Evolutionary conservation across 2,329 filamentous ascomycete species (phyloP).

Genomic region (Byssochlamys sp.): DNA sequence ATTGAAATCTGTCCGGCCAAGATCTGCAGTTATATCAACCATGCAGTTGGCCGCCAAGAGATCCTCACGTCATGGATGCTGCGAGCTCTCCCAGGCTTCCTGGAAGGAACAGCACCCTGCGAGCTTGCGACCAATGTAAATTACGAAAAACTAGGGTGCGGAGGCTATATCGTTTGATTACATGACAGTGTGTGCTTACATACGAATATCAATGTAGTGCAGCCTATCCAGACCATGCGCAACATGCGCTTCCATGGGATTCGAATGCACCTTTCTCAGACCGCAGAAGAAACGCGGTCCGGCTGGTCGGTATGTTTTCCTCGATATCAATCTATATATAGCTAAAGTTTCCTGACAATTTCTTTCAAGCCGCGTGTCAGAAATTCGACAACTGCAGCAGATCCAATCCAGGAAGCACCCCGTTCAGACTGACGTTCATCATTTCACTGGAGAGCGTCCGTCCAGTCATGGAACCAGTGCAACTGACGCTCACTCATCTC

Average conservation of each 20-base stretch:
- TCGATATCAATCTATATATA: constrained; percentile 4
- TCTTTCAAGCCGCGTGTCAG: constrained; percentile 23
- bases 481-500: neutral
- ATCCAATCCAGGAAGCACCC: constrained; percentile 6
- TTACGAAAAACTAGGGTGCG: constrained; percentile 29
- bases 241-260: constrained; percentile 28
- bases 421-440: neutral
- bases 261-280: constrained; percentile 33
- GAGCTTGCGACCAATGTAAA: constrained; percentile 37
- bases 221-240: constrained; percentile 32
- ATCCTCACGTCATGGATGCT: neutral
- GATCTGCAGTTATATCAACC: neutral
- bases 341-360: constrained; percentile 3
- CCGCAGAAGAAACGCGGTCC: constrained; percentile 35
- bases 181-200: constrained; percentile 2
- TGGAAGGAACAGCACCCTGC: neutral
- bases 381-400: constrained; percentile 31
- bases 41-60: neutral
- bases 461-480: neutral
- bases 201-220: constrained; percentile 17
- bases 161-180: neutral
- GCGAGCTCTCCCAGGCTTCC: neutral
- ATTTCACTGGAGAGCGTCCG: neutral
- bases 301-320: constrained; percentile 25
- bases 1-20: neutral